These are phyloP conservation scores for Pichia scutulata DNA, from an alignment of 805 yeast genomes.

Conservation along the genomic window DNA sequence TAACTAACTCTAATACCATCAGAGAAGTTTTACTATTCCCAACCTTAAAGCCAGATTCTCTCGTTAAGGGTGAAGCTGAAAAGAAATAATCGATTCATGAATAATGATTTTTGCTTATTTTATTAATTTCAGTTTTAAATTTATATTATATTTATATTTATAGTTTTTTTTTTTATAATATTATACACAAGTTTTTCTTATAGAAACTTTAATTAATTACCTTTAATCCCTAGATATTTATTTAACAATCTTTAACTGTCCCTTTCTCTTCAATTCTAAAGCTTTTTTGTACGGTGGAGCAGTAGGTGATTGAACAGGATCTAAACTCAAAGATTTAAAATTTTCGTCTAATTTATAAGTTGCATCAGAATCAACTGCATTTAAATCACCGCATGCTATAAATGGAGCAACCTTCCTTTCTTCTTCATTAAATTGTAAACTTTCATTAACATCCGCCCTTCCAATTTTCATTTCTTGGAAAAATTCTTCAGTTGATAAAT, in stretches of 20 bases:
- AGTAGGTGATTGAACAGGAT: slow-evolving; percentile 93
- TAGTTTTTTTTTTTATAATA: neutral
- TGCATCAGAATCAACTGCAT: slow-evolving; percentile 88
- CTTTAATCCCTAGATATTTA: slow-evolving; percentile 1
- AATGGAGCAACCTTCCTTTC: slow-evolving; percentile 82
- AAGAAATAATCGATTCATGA: slow-evolving; percentile 16
- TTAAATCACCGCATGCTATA: slow-evolving; percentile 88
- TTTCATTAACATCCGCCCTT: slow-evolving; percentile 39
- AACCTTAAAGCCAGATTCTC: slow-evolving; percentile 89
- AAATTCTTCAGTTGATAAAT: slow-evolving; percentile 69
- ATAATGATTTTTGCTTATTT: neutral
- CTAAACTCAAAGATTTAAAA: slow-evolving; percentile 44
- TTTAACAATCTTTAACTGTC: slow-evolving; percentile 35
- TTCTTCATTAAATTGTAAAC: slow-evolving; percentile 44
- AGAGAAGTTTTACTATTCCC: slow-evolving; percentile 98
- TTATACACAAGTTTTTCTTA: neutral
- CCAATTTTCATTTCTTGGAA: slow-evolving; percentile 60
- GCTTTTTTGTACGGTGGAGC: slow-evolving; percentile 97
- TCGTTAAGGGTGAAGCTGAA: slow-evolving; percentile 28
- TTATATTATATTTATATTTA: neutral
- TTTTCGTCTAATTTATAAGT: slow-evolving; percentile 59
- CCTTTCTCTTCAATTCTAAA: slow-evolving; percentile 74
- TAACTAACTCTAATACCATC: slow-evolving; percentile 92
- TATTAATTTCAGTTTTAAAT: neutral
- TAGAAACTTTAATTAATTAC: neutral